Evolutionary conservation across 2,329 filamentous ascomycete species (phyloP).

Genomic region (Ophiostoma fasciatum): DNA sequence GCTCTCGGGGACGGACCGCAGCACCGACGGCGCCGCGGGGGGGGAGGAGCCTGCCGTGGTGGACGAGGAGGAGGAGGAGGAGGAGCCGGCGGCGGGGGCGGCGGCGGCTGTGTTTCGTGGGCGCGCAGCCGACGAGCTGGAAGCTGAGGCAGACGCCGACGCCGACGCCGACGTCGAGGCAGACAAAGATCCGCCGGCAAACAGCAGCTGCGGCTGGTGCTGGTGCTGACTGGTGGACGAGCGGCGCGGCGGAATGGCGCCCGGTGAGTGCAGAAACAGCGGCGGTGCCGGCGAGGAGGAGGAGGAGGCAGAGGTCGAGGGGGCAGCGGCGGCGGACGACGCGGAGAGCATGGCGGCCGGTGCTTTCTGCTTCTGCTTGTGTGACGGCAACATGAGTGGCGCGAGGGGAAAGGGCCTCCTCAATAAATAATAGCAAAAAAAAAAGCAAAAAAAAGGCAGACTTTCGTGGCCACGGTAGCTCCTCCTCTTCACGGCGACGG

Average conservation of each 20-base stretch:
- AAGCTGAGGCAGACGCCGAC: not conserved
- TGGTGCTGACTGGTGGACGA: slow-evolving; percentile 44
- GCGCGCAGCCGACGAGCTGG: not conserved
- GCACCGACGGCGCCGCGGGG: slow-evolving; percentile 15
- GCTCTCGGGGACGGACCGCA: slow-evolving; percentile 43
- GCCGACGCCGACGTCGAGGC: not conserved
- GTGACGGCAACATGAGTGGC: slow-evolving; percentile 8
- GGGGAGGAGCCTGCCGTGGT: too few relatives aligned
- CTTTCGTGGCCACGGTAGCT: too few relatives aligned
- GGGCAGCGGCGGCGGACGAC: not conserved
- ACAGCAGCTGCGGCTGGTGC: slow-evolving; percentile 11
- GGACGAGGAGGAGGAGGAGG: not conserved
- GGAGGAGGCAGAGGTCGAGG: slow-evolving; percentile 1
- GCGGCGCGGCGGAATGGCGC: slow-evolving; percentile 56
- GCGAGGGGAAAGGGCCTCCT: too few relatives aligned
- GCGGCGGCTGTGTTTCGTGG: too few relatives aligned
- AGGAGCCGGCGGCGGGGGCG: not conserved
- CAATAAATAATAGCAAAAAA: too few relatives aligned
- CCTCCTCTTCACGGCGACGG: too few relatives aligned
- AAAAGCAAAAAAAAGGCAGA: too few relatives aligned
- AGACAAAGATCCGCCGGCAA: not conserved
- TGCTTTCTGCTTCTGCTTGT: slow-evolving; percentile 10
- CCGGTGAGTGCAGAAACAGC: slow-evolving; percentile 36
- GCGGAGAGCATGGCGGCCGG: slow-evolving; percentile 13
- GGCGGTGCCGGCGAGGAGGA: slow-evolving; percentile 7